Evolutionary conservation across 495 filamentous ascomycete genomes (phyloP).

Genomic region (Glonium stellatum): DNA sequence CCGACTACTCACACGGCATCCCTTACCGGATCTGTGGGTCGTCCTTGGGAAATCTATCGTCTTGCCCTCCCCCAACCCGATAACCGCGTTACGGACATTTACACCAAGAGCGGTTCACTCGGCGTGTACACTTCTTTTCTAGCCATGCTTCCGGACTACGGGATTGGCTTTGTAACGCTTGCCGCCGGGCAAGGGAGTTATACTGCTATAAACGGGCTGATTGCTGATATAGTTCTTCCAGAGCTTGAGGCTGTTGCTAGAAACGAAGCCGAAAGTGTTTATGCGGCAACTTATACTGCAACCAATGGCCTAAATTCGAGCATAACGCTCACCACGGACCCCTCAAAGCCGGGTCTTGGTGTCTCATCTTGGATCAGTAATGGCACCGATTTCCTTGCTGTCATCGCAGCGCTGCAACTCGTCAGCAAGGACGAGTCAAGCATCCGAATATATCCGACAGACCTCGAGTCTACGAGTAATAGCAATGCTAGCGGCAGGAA

Average conservation of each 20-base stretch:
- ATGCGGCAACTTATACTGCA: constrained; percentile 40
- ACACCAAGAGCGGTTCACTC: constrained; percentile 50
- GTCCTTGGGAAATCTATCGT: constrained; percentile 54
- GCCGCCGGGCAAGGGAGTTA: constrained; percentile 35
- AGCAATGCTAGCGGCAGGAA: constrained; percentile 40
- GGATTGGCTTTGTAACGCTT: constrained; percentile 45
- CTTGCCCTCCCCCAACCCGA: constrained; percentile 7
- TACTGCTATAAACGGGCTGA: constrained; percentile 31
- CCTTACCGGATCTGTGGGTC: constrained; percentile 42
- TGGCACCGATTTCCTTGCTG: constrained; percentile 40
- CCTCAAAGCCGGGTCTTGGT: constrained; percentile 40
- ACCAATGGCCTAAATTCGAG: constrained; percentile 21
- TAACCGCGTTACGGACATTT: constrained; percentile 41
- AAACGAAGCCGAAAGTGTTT: constrained; percentile 36
- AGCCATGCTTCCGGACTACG: constrained; percentile 47
- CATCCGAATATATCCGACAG: constrained; percentile 47
- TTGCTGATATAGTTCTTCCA: constrained; percentile 38
- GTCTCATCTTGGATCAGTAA: constrained; percentile 46
- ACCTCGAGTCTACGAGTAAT: constrained; percentile 6
- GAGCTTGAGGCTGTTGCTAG: constrained; percentile 43
- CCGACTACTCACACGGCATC: constrained; percentile 45
- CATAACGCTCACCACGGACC: constrained; percentile 37
- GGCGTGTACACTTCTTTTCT: constrained; percentile 42
- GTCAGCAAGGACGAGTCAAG: constrained; percentile 29
- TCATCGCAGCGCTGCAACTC: constrained; percentile 8